Percentiles rank a stretch among this genome's conserved stretches.
Evolutionary conservation across 2,329 filamentous ascomycete species (phyloP).

Genomic region (Ophiostoma pallidulum): DNA sequence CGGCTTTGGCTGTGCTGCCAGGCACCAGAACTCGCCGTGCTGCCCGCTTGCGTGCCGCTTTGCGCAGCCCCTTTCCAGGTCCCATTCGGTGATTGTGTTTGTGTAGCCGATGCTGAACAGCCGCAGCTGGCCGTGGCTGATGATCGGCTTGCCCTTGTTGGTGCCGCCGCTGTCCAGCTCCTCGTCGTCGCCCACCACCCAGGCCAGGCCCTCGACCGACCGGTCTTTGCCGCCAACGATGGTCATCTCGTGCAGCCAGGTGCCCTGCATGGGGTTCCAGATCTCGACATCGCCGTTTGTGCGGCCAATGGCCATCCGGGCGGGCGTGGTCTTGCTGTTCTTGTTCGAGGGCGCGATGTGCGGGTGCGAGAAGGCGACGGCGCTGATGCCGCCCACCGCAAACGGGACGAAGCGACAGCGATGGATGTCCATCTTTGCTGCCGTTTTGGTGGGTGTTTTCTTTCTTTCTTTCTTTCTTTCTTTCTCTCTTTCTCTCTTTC

Average conservation of each 20-base stretch:
- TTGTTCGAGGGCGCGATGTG: constrained; percentile 35
- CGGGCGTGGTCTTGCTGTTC: constrained; percentile 44
- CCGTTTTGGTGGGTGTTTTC: neutral
- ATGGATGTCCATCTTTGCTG: constrained; percentile 74
- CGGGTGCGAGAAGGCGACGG: constrained; percentile 84
- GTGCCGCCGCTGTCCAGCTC: constrained; percentile 49
- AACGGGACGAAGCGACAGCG: constrained; percentile 93
- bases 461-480: constrained; percentile 12
- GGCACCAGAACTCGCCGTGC: constrained; percentile 94
- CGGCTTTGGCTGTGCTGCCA: constrained; percentile 69
- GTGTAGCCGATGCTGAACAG: constrained; percentile 97
- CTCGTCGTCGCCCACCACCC: constrained; percentile 79
- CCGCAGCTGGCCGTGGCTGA: constrained; percentile 61
- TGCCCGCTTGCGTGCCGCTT: constrained; percentile 80
- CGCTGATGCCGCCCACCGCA: constrained; percentile 85
- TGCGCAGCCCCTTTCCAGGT: constrained; percentile 68
- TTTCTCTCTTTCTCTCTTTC: neutral
- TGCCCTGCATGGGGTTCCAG: constrained; percentile 77
- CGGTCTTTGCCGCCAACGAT: constrained; percentile 75
- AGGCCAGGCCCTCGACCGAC: constrained; percentile 82
- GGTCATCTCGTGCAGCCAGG: constrained; percentile 84
- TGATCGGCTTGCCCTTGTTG: constrained; percentile 14
- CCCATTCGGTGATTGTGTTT: constrained; percentile 88
- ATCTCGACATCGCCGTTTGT: constrained; percentile 96
- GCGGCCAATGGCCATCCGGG: constrained; percentile 79